Evolutionary conservation across 169 alveolate species (phyloP).

Genomic region (Eimeria acervulina): DNA sequence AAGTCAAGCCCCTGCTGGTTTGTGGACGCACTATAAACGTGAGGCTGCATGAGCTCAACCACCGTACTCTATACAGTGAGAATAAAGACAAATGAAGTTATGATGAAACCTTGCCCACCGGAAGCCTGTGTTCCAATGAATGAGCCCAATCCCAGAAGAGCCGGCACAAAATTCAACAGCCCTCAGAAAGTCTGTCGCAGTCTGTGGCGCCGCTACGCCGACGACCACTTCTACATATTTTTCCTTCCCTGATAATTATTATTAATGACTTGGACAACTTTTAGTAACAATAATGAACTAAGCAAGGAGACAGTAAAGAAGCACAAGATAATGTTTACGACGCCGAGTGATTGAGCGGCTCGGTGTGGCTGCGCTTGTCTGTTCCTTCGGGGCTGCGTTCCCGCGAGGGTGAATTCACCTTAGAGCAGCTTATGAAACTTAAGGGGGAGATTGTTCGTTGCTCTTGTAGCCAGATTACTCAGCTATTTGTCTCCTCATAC

Average conservation of each 20-base stretch:
- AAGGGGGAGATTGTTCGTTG: neutral
- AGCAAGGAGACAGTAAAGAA: neutral
- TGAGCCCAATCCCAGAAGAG: neutral
- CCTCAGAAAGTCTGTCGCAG: neutral
- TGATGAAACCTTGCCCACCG: neutral
- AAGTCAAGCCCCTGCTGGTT: neutral
- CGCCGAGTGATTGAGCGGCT: conserved; percentile 53
- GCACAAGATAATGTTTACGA: neutral
- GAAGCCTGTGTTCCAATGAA: neutral
- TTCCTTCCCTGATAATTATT: neutral
- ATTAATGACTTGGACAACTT: neutral
- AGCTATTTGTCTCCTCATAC: neutral
- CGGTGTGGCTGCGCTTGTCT: conserved; percentile 37
- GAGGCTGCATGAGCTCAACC: neutral
- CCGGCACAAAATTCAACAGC: neutral
- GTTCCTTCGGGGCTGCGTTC: conserved; percentile 51
- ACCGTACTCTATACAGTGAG: neutral
- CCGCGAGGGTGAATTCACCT: neutral
- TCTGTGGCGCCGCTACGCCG: neutral
- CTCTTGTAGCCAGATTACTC: neutral
- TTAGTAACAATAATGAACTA: neutral
- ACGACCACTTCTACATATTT: neutral
- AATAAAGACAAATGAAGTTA: neutral
- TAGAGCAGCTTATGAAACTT: neutral
- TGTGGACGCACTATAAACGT: neutral